Base-by-base conservation (phyloP, 345 rosid species). In the Triadica sebifera region DNA sequence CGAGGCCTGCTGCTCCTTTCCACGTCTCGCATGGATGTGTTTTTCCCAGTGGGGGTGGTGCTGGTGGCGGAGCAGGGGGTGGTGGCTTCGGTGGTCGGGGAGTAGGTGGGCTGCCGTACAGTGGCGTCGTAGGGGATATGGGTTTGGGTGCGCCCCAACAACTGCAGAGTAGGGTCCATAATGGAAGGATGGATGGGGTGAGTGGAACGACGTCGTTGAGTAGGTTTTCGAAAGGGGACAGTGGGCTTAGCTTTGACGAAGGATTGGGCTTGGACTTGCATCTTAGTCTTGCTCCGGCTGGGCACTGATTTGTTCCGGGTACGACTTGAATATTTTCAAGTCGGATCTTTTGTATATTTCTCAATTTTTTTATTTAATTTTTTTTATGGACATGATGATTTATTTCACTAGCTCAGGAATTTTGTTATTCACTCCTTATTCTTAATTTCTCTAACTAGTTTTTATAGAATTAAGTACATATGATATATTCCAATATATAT, bases 211-310 rank as follows among this genome's bases (percentile, higher is more conserved):
- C 89, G 6, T 86, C 92, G 1, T 85, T 88, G 69, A 90, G 91
- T 77, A 87, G 89, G 84, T 92, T 89, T 72, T 79, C 95, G 7
- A 87, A 80, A 65, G 89, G 85, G 25, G 90, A 88, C 3, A 86
- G 87, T 22, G 97, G 91, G 65, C 86, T 97, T 19, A 84, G 78
- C 56, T 88, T 80, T 34, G 88, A 91, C 69, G 84, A 83, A 72
- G 82, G 82, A 20, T 75, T 91, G 79, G 92, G 91, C 69, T 78
- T 93, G 74, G 89, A 93, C 77, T 87, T 93, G 61, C 97, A 91
- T 76, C 88, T 93, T 45, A 82, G 98, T 73, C 92, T 91, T 55
- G 89, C 93, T 75, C 90, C 91, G 5, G 89, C 97, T 52, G 91
- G 90, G 52, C 90, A 83, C n/a, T 88, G 56, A 84, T 41, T 22